Evolutionary conservation across 257 asterid genomes (phyloP).

Genomic region (Rehmannia glutinosa): DNA sequence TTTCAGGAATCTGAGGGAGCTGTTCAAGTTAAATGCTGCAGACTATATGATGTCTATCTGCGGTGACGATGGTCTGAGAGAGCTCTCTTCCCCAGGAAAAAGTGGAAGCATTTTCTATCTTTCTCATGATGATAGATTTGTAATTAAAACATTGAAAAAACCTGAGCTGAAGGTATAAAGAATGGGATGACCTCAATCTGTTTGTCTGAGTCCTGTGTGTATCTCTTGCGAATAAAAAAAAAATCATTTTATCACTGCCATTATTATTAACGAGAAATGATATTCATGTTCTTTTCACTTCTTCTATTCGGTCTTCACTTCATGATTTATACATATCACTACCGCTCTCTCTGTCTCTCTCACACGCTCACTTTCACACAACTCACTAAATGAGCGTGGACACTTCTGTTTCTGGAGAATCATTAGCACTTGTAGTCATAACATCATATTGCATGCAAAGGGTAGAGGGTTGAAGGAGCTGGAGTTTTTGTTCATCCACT

Average conservation of each 20-base stretch:
- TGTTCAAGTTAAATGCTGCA: slow-evolving; percentile 89
- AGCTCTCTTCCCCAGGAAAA: slow-evolving; percentile 90
- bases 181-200: neutral
- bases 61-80: slow-evolving; percentile 89
- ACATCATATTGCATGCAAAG: neutral
- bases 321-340: too few species aligned
- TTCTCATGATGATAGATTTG: slow-evolving; percentile 88
- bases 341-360: neutral
- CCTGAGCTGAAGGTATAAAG: slow-evolving; percentile 75
- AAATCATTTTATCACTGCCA: neutral
- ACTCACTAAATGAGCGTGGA: too few species aligned
- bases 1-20: slow-evolving; percentile 90
- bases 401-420: neutral
- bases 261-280: neutral
- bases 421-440: neutral
- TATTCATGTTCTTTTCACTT: neutral
- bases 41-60: slow-evolving; percentile 98
- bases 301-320: neutral
- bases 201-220: neutral
- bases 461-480: neutral
- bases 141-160: slow-evolving; percentile 79
- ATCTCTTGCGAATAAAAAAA: neutral
- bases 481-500: neutral
- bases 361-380: too few species aligned
- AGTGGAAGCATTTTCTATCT: slow-evolving; percentile 95